A percentile compares a stretch with the other conserved stretches of the same genome.
phyloP scores from a whole-genome alignment of 2,329 filamentous ascomycete species.

The Chaetomium globosum region DNA sequence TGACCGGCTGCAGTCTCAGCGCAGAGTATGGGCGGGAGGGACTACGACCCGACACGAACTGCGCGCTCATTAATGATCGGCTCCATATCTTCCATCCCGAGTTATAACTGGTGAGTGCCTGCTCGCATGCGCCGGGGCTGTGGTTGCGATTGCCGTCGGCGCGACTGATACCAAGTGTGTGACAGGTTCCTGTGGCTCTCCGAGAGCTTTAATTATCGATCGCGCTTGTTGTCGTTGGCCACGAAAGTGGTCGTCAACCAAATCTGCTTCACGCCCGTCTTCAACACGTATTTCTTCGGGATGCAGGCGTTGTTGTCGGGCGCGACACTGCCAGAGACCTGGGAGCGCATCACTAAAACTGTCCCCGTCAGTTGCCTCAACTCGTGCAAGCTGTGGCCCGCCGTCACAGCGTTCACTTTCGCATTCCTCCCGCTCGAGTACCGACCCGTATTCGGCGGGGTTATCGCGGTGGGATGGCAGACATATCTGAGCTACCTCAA shows the following conservation, averaged over 20 bases:
- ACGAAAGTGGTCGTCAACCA: constrained; percentile 84
- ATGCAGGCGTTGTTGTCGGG: constrained; percentile 76
- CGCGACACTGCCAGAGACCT: constrained; percentile 63
- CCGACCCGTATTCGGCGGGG: constrained; percentile 75
- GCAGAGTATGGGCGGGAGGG: constrained; percentile 65
- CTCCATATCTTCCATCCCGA: constrained; percentile 71
- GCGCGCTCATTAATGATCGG: constrained; percentile 74
- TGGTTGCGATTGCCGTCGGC: not conserved
- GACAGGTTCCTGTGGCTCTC: constrained; percentile 79
- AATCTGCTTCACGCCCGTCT: constrained; percentile 75
- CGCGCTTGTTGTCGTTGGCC: constrained; percentile 68
- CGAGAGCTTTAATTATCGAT: constrained; percentile 80
- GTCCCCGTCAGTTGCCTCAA: constrained; percentile 77
- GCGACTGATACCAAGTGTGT: not conserved
- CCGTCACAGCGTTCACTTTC: constrained; percentile 83
- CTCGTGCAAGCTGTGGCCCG: constrained; percentile 85
- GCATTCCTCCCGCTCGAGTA: constrained; percentile 80
- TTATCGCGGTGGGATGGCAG: constrained; percentile 87
- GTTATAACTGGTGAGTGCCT: constrained; percentile 72
- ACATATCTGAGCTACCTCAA: constrained; percentile 85
- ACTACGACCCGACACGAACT: constrained; percentile 71
- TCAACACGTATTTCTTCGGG: constrained; percentile 82
- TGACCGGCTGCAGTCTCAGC: constrained; percentile 57
- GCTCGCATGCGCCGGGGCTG: not conserved
- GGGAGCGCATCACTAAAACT: constrained; percentile 71